Evolutionary conservation across 768 basidiomycete species (phyloP).

Genomic region (Mycena kentingensis): DNA sequence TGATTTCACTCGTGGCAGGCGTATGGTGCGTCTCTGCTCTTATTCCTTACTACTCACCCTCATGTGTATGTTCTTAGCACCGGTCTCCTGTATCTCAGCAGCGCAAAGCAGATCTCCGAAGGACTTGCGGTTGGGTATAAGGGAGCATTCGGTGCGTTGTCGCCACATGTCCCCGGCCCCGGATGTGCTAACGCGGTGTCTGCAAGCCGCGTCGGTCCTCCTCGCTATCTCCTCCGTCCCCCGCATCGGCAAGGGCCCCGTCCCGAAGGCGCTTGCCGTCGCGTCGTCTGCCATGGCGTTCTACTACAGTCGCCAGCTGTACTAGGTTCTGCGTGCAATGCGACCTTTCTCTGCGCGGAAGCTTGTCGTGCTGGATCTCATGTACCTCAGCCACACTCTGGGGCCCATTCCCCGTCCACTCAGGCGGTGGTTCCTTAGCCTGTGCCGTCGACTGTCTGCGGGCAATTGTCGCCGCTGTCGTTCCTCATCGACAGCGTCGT

Average conservation of each 20-base stretch:
- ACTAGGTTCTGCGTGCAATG: slow-evolving; percentile 6
- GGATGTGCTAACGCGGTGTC: neutral
- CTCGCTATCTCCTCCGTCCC: slow-evolving; percentile 52
- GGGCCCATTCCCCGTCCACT: too few species aligned
- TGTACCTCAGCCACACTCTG: too few species aligned
- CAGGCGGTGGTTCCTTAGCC: too few species aligned
- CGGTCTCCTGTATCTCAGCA: slow-evolving; percentile 56
- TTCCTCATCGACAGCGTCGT: too few species aligned
- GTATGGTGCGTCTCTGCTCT: slow-evolving; percentile 39
- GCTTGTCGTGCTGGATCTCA: too few species aligned
- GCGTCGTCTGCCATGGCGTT: slow-evolving; percentile 44
- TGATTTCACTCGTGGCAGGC: slow-evolving; percentile 60
- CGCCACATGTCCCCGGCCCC: neutral
- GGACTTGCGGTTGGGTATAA: slow-evolving; percentile 50
- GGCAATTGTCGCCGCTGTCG: too few species aligned
- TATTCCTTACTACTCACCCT: neutral
- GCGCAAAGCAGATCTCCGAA: slow-evolving; percentile 50
- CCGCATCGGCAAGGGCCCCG: slow-evolving; percentile 52
- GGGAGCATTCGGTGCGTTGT: slow-evolving; percentile 48
- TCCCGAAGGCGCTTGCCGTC: slow-evolving; percentile 46
- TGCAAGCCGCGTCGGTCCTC: slow-evolving; percentile 56
- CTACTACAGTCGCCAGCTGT: slow-evolving; percentile 50
- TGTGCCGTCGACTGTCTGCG: too few species aligned
- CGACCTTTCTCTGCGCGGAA: too few species aligned
- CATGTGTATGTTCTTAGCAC: slow-evolving; percentile 37